A percentile compares a stretch with the other conserved stretches of the same genome.
phyloP scores from a whole-genome alignment of 805 yeast species.

The Schwanniomyces occidentalis region DNA sequence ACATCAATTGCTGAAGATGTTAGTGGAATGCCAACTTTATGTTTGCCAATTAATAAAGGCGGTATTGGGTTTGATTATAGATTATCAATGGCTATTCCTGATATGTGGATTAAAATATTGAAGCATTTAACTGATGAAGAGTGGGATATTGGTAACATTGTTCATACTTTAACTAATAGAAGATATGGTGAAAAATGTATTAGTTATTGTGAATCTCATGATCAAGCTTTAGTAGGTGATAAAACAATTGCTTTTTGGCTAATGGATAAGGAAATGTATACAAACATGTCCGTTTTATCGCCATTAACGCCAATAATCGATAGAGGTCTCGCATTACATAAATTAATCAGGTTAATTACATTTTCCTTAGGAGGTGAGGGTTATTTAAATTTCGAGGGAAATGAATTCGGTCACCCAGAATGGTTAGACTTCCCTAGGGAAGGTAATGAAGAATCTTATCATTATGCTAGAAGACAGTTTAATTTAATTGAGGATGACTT shows the following conservation, averaged over 20 bases:
- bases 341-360: slow-evolving; percentile 83
- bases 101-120: slow-evolving; percentile 95
- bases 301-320: slow-evolving; percentile 77
- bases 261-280: slow-evolving; percentile 98
- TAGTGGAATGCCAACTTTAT: slow-evolving; percentile 94
- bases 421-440: slow-evolving; percentile 97
- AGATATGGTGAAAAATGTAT: slow-evolving; percentile 87
- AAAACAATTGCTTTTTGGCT: slow-evolving; percentile 96
- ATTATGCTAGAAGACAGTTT: slow-evolving; percentile 94
- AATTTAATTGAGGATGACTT: slow-evolving; percentile 78
- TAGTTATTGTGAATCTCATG: slow-evolving; percentile 93
- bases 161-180: slow-evolving; percentile 81
- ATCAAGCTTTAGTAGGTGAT: slow-evolving; percentile 97
- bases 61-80: slow-evolving; percentile 95
- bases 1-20: slow-evolving; percentile 95
- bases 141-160: slow-evolving; percentile 85
- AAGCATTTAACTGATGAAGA: slow-evolving; percentile 84
- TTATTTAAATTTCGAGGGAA: slow-evolving; percentile 93
- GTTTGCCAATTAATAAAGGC: slow-evolving; percentile 70
- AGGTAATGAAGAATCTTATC: slow-evolving; percentile 85
- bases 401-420: slow-evolving; percentile 98
- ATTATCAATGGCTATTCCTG: slow-evolving; percentile 96
- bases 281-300: slow-evolving; percentile 81
- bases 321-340: slow-evolving; percentile 89
- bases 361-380: slow-evolving; percentile 97